Conservation (phyloP, 1,139 yeast genomes). For the Eremothecium gossypii region DNA sequence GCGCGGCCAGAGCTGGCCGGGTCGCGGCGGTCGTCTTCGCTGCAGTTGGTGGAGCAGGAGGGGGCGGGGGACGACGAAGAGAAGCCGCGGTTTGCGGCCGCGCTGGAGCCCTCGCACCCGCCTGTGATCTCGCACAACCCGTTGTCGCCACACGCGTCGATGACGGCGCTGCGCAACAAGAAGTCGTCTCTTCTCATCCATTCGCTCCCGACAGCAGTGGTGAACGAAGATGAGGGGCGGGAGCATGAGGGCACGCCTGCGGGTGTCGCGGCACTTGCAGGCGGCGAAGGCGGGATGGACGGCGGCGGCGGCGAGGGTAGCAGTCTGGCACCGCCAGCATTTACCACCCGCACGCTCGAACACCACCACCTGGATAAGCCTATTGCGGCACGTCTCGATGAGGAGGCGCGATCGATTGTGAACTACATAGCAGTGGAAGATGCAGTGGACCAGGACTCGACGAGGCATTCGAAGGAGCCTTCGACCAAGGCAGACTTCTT, state of each 20-base stretch:
- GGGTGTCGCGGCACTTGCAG: conserved; percentile 7
- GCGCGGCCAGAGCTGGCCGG: conserved; percentile 5
- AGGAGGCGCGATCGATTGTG: background rate
- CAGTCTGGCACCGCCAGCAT: background rate
- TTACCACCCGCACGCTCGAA: background rate
- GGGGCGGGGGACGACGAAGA: conserved; percentile 3
- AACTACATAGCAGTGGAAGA: conserved; percentile 4
- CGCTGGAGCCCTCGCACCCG: conserved; percentile 13
- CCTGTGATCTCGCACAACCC: conserved; percentile 16
- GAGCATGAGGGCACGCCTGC: conserved; percentile 6
- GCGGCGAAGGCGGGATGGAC: conserved; percentile 4
- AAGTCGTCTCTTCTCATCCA: conserved; percentile 24
- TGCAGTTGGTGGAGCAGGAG: background rate
- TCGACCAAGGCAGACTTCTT: conserved; percentile 76
- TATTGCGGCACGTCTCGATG: background rate
- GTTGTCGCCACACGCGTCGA: conserved; percentile 21
- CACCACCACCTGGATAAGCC: conserved; percentile 1
- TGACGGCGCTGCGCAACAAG: conserved; percentile 19
- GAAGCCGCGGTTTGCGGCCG: conserved; percentile 2
- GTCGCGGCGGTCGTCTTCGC: conserved; percentile 2
- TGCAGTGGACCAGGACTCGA: conserved; percentile 5
- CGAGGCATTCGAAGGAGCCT: conserved; percentile 16
- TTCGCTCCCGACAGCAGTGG: conserved; percentile 4
- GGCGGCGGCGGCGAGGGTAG: conserved; percentile 1
- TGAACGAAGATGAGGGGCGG: background rate